These are phyloP conservation scores for Penicillium sclerotigenum DNA, from an alignment of 2,329 filamentous ascomycete genomes.

Conservation along the genomic window DNA sequence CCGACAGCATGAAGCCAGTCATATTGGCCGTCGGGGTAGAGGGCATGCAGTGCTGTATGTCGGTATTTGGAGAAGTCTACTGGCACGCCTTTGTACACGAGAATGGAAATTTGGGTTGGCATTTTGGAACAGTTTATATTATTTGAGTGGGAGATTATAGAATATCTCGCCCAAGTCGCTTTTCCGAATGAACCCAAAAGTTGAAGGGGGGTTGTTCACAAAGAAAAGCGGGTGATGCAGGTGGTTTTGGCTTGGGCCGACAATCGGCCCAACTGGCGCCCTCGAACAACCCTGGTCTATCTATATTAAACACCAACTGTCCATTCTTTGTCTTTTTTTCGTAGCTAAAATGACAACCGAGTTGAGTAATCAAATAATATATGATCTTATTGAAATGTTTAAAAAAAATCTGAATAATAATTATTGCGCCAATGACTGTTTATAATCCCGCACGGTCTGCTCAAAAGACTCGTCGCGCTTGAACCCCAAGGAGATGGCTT, in stretches of 20 bases:
- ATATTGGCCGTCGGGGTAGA: conserved; percentile 14
- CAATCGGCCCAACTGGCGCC: background rate
- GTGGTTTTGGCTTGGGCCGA: background rate
- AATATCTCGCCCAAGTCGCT: background rate
- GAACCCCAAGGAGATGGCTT: conserved; percentile 52
- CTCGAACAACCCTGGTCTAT: background rate
- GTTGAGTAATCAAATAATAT: background rate
- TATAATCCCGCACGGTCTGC: conserved; percentile 55
- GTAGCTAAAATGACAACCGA: background rate
- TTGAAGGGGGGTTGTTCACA: background rate
- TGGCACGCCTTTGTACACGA: conserved; percentile 29
- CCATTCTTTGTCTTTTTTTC: background rate
- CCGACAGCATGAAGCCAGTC: conserved; percentile 26
- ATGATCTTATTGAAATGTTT: background rate
- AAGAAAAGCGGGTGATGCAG: background rate
- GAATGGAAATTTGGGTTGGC: conserved; percentile 23
- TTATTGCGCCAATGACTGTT: conserved; percentile 33
- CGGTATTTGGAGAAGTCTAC: conserved; percentile 32
- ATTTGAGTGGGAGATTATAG: background rate
- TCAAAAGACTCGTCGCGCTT: conserved; percentile 53
- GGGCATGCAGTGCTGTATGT: conserved; percentile 30
- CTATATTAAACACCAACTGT: background rate
- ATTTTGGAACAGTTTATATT: conserved; percentile 6
- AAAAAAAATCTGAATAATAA: background rate
- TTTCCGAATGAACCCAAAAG: background rate